Conservation (phyloP, 495 filamentous ascomycete genomes). For the Hypoxylon perforatum region DNA sequence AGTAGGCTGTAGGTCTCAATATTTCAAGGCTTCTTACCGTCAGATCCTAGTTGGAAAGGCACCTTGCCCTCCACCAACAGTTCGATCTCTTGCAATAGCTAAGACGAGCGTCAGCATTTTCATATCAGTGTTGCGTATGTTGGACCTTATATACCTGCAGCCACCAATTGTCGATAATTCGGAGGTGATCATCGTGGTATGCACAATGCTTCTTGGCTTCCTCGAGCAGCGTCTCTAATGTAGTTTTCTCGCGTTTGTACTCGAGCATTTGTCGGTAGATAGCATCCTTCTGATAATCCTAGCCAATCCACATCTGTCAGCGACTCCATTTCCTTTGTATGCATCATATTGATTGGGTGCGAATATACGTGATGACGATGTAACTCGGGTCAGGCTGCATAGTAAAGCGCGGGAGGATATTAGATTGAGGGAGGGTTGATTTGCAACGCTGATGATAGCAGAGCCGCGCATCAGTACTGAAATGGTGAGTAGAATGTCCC, state of each 20-base stretch:
- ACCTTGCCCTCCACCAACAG: conserved; percentile 68
- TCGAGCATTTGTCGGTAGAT: conserved; percentile 98
- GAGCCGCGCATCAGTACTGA: conserved; percentile 48
- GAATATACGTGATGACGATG: conserved; percentile 38
- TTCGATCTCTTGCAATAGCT: conserved; percentile 90
- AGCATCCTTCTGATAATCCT: conserved; percentile 98
- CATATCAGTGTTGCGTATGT: conserved; percentile 36
- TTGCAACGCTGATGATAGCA: conserved; percentile 39
- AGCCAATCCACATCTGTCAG: conserved; percentile 52
- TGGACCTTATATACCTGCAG: conserved; percentile 72
- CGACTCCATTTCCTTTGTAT: conserved; percentile 31
- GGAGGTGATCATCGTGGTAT: conserved; percentile 91
- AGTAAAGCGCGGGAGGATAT: conserved; percentile 29
- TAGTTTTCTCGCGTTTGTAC: conserved; percentile 87
- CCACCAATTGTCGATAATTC: conserved; percentile 91
- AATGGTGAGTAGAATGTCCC: conserved; percentile 47
- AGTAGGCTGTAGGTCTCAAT: conserved; percentile 50
- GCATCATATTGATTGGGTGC: conserved; percentile 34
- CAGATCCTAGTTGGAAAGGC: conserved; percentile 54
- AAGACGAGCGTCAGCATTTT: conserved; percentile 47
- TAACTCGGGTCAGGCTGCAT: conserved; percentile 34
- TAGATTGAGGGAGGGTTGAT: conserved; percentile 30
- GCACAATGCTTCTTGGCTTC: conserved; percentile 78
- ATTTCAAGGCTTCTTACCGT: conserved; percentile 60
- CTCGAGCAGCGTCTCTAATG: conserved; percentile 77